Evolutionary conservation across 768 basidiomycete species (phyloP), one percentile per base, ranked within the genome.

Genomic region (Lentinula edodes): DNA sequence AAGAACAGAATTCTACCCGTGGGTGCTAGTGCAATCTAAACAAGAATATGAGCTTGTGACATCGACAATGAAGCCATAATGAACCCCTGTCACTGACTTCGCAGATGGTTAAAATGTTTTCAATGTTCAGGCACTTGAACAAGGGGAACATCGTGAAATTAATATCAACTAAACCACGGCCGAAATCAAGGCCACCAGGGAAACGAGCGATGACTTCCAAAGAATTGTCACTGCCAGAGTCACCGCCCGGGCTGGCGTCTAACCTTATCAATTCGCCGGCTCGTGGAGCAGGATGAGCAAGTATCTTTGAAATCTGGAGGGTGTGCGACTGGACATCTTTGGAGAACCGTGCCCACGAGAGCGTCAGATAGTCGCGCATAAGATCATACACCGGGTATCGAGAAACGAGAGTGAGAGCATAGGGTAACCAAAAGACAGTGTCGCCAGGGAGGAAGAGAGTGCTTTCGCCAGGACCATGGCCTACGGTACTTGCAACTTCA

Each of bases 121-220:
- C 46, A 48, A 48, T 48, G 46, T 48, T 48, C 46, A 48, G 46
- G 46, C 46, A 48, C 20, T 48, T 48, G 46, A 48, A 48, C 46
- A 48, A 70, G 1, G 95, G 95, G 93, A 94, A 98, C 85, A 97
- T 91, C 42, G 93, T 94, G 70, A 95, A 95, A 73, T 96, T 95
- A 69, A 94, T 91, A 66, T 95, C 93, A 38, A 95, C 91, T 52
- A 96, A 78, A 0, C 94, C 94, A 46, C 88, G 83, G 32, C 94
- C 93, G 68, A 96, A 95, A 73, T 96, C 94, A 50, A 96, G 82
- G 18, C 92, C 91, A n/a, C 94, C 94, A 32, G 92, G 92, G 77
- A 95, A 93, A 53, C 92, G 86, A 23, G 92, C 90, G 42, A 94
- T 87, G 61, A 95, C 91, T 70, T 95, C 92, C 39, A 95, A 78